phyloP scores from a whole-genome alignment of 345 rosid genomes.

The Citrus australasica region DNA sequence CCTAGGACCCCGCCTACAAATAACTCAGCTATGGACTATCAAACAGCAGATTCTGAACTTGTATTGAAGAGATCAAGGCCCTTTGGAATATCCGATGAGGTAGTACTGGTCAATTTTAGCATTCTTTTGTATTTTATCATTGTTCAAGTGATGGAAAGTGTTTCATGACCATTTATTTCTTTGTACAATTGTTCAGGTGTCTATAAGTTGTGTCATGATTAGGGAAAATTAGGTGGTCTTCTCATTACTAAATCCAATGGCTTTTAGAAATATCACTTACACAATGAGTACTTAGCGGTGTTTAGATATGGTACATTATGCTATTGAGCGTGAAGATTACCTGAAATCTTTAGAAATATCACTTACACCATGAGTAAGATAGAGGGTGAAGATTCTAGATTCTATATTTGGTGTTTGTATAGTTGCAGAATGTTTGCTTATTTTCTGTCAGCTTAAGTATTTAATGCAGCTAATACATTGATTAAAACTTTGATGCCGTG shows the following conservation, averaged over 20 bases:
- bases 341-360: too few relatives aligned
- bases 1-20: constrained; percentile 64
- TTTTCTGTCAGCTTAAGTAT: background rate
- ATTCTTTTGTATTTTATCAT: background rate
- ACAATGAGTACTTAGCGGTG: background rate
- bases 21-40: constrained; percentile 63
- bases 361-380: too few relatives aligned
- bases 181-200: background rate
- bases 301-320: background rate
- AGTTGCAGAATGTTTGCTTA: background rate
- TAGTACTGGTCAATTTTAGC: constrained; percentile 11
- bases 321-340: background rate
- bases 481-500: background rate
- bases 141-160: background rate
- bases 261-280: too few relatives aligned
- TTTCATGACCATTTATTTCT: background rate
- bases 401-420: background rate
- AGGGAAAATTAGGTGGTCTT: background rate
- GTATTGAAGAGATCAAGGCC: constrained; percentile 69
- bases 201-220: background rate
- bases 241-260: background rate
- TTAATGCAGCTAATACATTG: background rate
- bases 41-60: constrained; percentile 77
- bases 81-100: constrained; percentile 76
- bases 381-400: background rate